Conservation (phyloP, 331 rosid genomes). For the Rosa hybrid region DNA sequence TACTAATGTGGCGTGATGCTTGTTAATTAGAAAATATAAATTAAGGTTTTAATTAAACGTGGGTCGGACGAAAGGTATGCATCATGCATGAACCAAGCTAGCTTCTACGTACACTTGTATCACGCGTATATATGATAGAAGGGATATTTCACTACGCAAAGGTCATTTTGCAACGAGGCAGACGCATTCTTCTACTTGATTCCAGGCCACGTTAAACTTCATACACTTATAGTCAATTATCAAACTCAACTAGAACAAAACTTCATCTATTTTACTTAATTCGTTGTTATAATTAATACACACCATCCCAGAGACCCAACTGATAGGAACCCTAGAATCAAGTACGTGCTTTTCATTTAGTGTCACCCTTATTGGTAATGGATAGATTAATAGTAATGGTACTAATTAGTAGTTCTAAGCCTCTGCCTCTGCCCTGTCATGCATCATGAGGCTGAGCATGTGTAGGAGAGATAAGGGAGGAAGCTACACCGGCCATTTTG, state of each 20-base stretch:
- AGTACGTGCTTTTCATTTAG: too few relatives aligned
- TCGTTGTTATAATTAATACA: not conserved
- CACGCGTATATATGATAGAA: not conserved
- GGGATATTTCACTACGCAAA: slow-evolving; percentile 1
- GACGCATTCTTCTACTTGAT: slow-evolving; percentile 4
- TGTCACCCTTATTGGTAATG: too few relatives aligned
- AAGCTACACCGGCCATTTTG: too few relatives aligned
- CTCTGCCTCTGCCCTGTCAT: not conserved
- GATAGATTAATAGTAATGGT: too few relatives aligned
- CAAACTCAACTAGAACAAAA: not conserved
- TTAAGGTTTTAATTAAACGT: not conserved
- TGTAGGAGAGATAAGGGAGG: not conserved
- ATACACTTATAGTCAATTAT: not conserved
- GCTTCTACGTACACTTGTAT: not conserved
- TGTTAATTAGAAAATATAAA: not conserved
- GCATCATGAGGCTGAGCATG: not conserved
- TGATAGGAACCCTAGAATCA: too few relatives aligned
- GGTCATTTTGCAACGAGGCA: not conserved
- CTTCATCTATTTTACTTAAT: not conserved
- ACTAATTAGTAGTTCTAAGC: too few relatives aligned
- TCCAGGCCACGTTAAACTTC: not conserved
- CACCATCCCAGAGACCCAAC: not conserved
- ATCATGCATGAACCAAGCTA: not conserved
- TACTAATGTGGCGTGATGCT: not conserved
- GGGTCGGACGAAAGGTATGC: slow-evolving; percentile 10